Evolutionary conservation across 1,284 basidiomycete genomes (phyloP).

Genomic region (Singerocomus inundabilis): DNA sequence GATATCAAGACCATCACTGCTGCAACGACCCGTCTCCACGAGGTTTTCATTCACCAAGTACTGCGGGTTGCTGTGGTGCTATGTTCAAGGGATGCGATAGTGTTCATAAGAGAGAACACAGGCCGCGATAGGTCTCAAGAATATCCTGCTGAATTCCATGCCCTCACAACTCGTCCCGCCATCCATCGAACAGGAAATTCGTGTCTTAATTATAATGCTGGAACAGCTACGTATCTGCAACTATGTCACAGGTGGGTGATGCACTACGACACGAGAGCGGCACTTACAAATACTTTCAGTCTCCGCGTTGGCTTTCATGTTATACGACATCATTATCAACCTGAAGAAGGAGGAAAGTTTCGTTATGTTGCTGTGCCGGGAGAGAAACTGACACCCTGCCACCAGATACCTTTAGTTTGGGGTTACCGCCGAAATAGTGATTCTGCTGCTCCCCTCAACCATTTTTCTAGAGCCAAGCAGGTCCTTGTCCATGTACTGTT

Average conservation of each 20-base stretch:
- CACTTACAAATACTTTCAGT: constrained; percentile 4
- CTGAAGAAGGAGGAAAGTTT: constrained; percentile 15
- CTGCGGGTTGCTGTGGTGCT: not conserved
- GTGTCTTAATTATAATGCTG: not conserved
- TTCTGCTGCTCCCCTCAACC: not conserved
- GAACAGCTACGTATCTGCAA: constrained; percentile 13
- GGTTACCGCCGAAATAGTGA: not conserved
- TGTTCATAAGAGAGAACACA: not conserved
- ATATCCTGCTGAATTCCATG: constrained; percentile 1
- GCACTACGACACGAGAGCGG: not conserved
- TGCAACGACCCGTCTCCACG: not conserved
- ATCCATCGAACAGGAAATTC: constrained; percentile 3
- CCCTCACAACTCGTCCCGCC: constrained; percentile 1
- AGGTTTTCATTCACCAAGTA: constrained; percentile 4
- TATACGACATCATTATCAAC: constrained; percentile 23
- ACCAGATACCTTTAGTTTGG: constrained; percentile 23
- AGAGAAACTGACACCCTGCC: not conserved
- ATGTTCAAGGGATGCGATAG: not conserved
- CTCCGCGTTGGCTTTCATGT: constrained; percentile 18
- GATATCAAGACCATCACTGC: not conserved
- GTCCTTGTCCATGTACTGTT: constrained; percentile 16
- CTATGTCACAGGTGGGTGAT: constrained; percentile 8
- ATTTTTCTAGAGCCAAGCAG: not conserved
- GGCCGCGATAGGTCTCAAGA: not conserved
- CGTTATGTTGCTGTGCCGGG: not conserved